Percentiles rank a stretch among this genome's conserved stretches.
phyloP scores from a whole-genome alignment of 129 eudicot genomes.

The Ambrosia artemisiifolia region DNA sequence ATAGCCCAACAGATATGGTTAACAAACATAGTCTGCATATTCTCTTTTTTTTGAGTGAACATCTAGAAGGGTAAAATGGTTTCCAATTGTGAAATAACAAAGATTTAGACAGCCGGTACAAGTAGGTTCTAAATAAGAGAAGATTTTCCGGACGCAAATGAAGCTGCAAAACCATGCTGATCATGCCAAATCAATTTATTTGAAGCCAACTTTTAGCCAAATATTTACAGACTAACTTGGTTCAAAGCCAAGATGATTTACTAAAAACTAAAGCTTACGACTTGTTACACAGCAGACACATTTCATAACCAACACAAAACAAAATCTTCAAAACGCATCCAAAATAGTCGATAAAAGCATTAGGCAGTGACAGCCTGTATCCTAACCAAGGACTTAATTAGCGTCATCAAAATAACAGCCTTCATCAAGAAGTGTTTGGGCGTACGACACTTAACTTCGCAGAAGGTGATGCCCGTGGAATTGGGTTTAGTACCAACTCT shows the following conservation, averaged over 20 bases:
- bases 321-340: background rate
- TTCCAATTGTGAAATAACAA: background rate
- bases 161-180: no score
- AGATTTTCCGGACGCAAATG: no score
- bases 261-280: background rate
- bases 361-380: background rate
- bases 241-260: no score
- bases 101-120: background rate
- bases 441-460: slow-evolving; percentile 1
- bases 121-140: no score
- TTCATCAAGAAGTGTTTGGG: background rate
- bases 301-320: background rate
- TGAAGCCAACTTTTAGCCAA: no score
- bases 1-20: no score
- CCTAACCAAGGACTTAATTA: background rate
- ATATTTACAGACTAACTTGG: no score
- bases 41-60: no score
- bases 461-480: slow-evolving; percentile 11
- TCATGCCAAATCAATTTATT: no score
- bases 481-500: background rate
- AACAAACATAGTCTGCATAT: no score
- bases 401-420: background rate
- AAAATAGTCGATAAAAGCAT: background rate
- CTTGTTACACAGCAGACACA: background rate
- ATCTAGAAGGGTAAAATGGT: background rate